These are phyloP conservation scores for Collybia mongolica DNA, from an alignment of 768 basidiomycete genomes.

Conservation along the genomic window DNA sequence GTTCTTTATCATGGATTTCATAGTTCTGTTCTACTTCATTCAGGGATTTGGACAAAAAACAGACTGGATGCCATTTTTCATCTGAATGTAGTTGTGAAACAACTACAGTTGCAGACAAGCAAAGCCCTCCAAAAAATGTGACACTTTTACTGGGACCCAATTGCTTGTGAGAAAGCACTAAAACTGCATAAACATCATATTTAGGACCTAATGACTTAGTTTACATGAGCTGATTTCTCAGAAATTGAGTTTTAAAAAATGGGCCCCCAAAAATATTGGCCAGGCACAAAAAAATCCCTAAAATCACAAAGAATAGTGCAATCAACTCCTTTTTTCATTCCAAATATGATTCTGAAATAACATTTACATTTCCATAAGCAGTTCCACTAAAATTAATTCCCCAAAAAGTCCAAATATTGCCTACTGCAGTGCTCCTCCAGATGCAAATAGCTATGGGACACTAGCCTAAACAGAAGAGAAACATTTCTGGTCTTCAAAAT, in stretches of 20 bases:
- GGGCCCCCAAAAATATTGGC: neutral
- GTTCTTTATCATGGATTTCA: too few species aligned
- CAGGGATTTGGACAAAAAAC: too few species aligned
- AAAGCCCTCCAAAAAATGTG: neutral
- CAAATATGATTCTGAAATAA: conserved; percentile 1
- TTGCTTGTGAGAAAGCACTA: too few species aligned
- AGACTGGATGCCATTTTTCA: too few species aligned
- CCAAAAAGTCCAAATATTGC: neutral
- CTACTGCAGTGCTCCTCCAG: neutral
- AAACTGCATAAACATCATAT: neutral
- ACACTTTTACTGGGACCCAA: neutral
- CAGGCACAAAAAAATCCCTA: conserved; percentile 3
- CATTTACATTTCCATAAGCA: neutral
- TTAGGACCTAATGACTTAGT: neutral
- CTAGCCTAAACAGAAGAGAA: neutral
- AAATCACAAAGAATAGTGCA: conserved; percentile 5
- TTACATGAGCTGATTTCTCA: neutral
- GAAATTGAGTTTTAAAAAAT: neutral
- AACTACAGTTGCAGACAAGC: conserved; percentile 2
- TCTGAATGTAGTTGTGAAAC: too few species aligned
- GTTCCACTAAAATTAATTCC: neutral
- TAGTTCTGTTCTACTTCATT: too few species aligned
- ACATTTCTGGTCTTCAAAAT: neutral
- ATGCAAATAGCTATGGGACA: neutral
- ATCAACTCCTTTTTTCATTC: conserved; percentile 5